These are phyloP conservation scores for Lipomyces spencermartinsiae DNA, from an alignment of 805 yeast species.

Conservation along the genomic window DNA sequence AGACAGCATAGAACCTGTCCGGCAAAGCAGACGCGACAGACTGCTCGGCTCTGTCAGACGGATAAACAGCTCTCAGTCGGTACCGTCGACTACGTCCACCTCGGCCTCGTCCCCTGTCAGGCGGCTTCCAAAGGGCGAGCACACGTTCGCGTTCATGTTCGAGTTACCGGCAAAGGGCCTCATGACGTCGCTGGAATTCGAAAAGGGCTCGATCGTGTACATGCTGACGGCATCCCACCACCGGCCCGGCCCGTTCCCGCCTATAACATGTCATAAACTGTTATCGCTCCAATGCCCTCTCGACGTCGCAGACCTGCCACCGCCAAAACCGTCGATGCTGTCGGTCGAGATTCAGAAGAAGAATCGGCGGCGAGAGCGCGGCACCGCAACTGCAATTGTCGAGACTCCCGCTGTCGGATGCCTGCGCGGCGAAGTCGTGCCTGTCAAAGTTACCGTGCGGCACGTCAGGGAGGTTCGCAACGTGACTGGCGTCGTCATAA, in stretches of 20 bases:
- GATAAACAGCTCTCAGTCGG: not conserved
- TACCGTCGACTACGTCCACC: not conserved
- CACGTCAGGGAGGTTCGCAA: constrained; percentile 76
- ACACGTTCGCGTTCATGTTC: constrained; percentile 83
- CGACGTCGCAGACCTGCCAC: constrained; percentile 70
- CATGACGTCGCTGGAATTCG: constrained; percentile 78
- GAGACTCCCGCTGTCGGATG: constrained; percentile 69
- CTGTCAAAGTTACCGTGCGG: constrained; percentile 67
- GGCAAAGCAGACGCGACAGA: constrained; percentile 2
- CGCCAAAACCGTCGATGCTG: constrained; percentile 69
- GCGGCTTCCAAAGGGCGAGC: constrained; percentile 63
- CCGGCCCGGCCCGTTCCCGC: constrained; percentile 40
- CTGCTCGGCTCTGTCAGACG: not conserved
- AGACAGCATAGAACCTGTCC: not conserved
- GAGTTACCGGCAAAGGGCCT: constrained; percentile 77
- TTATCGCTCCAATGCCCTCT: constrained; percentile 73
- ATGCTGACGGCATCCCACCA: constrained; percentile 55
- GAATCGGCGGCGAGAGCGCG: constrained; percentile 45
- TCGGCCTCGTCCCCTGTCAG: not conserved
- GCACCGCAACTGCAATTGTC: constrained; percentile 51
- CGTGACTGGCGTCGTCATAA: constrained; percentile 74
- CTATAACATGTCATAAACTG: constrained; percentile 57
- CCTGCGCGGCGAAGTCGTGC: constrained; percentile 78
- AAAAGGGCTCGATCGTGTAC: constrained; percentile 81
- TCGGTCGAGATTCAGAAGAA: constrained; percentile 59